Conservation (phyloP, 2,329 filamentous ascomycete genomes). For the Hymenoscyphus fructigenus region DNA sequence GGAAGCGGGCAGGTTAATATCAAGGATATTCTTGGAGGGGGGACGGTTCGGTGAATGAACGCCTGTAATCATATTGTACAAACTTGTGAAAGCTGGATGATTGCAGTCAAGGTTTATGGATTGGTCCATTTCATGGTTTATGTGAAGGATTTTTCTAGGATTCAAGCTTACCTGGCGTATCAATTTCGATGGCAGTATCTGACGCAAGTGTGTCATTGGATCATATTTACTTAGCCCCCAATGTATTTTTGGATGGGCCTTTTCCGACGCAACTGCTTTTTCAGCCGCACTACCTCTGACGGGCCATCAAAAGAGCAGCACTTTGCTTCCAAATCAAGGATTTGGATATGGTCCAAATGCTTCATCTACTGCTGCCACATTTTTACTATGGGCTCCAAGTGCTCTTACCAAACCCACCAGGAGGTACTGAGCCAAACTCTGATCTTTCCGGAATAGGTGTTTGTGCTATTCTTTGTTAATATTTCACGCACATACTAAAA, state of each 20-base stretch:
- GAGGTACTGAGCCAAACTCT: too few species aligned
- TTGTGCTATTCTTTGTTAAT: too few species aligned
- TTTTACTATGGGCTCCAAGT: not conserved
- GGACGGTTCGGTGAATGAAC: conserved; percentile 32
- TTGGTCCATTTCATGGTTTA: not conserved
- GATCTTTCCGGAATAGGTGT: too few species aligned
- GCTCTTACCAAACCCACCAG: too few species aligned
- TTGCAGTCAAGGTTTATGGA: not conserved
- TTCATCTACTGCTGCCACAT: too few species aligned
- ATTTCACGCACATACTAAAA: not conserved
- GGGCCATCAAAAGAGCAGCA: too few species aligned
- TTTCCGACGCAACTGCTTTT: not conserved
- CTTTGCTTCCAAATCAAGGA: too few species aligned
- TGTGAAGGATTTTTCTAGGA: not conserved
- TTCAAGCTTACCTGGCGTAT: not conserved
- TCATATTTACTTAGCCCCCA: not conserved
- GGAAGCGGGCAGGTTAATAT: conserved; percentile 86
- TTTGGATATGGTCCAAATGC: too few species aligned
- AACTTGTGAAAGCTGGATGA: not conserved
- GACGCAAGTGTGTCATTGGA: not conserved
- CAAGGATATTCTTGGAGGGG: conserved; percentile 69
- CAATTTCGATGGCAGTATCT: not conserved
- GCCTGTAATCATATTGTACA: conserved; percentile 1
- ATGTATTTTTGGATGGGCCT: not conserved
- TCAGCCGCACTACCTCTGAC: too few species aligned